A percentile compares a stretch with the other conserved stretches of the same genome.
These are phyloP conservation scores for Withania somnifera DNA, from an alignment of 305 asterid species.

Conservation along the genomic window DNA sequence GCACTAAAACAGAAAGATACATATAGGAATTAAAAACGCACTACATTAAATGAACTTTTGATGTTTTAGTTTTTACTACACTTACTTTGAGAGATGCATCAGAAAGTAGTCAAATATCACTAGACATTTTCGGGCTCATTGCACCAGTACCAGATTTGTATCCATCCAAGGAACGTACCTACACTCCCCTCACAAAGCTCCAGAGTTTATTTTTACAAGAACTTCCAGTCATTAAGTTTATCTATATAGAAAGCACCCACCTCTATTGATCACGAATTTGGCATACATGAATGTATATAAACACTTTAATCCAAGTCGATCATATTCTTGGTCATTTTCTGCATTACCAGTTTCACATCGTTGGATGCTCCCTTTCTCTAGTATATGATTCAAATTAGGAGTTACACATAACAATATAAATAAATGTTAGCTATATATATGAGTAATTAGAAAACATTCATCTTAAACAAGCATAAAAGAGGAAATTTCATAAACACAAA, in stretches of 20 bases:
- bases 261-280: constrained; percentile 86
- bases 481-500: neutral
- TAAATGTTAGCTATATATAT: neutral
- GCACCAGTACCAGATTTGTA: constrained; percentile 68
- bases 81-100: constrained; percentile 60
- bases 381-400: constrained; percentile 30
- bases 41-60: neutral
- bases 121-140: constrained; percentile 69
- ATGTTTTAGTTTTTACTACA: neutral
- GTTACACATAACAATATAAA: neutral
- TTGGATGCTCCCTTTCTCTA: constrained; percentile 79
- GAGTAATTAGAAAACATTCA: neutral
- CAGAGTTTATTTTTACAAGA: neutral
- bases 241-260: constrained; percentile 20
- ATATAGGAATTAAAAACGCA: neutral
- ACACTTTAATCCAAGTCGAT: constrained; percentile 63
- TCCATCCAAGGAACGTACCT: constrained; percentile 99
- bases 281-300: constrained; percentile 73
- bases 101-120: constrained; percentile 79
- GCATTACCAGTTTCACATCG: constrained; percentile 37
- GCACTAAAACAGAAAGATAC: neutral
- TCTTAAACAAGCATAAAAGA: neutral
- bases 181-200: neutral
- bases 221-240: neutral
- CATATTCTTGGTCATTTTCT: constrained; percentile 24